Evolutionary conservation across 176 grass and related monocot genomes (phyloP), one percentile per base, ranked within the genome.

Genomic region (Oryza glaberrima): DNA sequence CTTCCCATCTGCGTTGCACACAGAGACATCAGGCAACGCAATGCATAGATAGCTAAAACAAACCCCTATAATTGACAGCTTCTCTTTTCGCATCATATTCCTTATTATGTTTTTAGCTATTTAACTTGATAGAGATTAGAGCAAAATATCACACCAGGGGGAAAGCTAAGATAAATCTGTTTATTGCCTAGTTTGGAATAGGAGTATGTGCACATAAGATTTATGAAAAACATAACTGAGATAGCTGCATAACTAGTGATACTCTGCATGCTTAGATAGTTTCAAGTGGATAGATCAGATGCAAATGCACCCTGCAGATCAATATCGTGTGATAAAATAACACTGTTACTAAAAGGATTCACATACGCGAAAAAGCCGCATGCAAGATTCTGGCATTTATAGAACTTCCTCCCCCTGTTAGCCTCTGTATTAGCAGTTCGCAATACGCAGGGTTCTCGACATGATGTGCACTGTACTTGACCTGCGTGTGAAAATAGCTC

Each of bases 401-500:
- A 95, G 83, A 98, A 98, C 76, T 84, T 94, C 85, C 96, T 95
- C 41, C 96, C 96, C 68, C 89, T 85, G 75, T 95, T 98, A 83
- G 81, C 91, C 72, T 95, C 91, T 75, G 93, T 98, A 84, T 94
- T 95, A 70, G 96, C 93, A 30, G 79, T 92, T 84, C 83, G 82
- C 15, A 58, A 71, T 85, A 90, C 78, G 67, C 89, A 95, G 76
- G 85, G 58, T 60, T 70, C 86, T 61, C 93, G 89, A 68, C 96
- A 95, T 73, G 90, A 87, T 49, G 79, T 83, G 54, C 96, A 98
- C 4, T 86, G 72, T 14, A 95, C 87, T 81, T 98, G 77, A 73
- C 82, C 91, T 92, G 91, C 82, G 66, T 81, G 83, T 81, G 65
- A 20, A 86, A 72, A 70, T 16, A 86, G 65, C 32, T 78, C 6